Percentiles rank a stretch among this genome's conserved stretches.
Evolutionary conservation across 306 rosid species (phyloP).

Genomic region (Boehmeria nivea): DNA sequence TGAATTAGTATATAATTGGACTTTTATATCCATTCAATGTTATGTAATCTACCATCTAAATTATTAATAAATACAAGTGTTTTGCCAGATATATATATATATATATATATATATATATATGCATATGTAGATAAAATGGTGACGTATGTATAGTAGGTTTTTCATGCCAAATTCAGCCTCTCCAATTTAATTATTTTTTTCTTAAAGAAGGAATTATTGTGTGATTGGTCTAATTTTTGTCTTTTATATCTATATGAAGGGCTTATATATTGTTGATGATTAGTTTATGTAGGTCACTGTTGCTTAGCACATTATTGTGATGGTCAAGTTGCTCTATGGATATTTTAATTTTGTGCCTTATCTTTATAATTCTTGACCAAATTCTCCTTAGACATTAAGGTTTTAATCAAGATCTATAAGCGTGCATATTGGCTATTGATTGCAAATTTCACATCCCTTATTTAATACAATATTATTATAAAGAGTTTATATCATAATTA

Average conservation of each 20-base stretch:
- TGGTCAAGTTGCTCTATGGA: constrained; percentile 20
- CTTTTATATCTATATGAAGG: constrained; percentile 14
- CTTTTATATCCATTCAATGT: constrained; percentile 16
- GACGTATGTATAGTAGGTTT: constrained; percentile 32
- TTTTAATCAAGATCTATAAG: no score
- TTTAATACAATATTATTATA: no score
- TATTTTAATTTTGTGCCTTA: constrained; percentile 35
- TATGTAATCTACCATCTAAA: neutral
- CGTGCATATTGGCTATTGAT: no score
- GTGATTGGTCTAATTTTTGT: constrained; percentile 8
- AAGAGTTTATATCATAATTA: no score
- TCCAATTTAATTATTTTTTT: neutral
- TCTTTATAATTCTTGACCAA: constrained; percentile 16
- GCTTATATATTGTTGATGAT: constrained; percentile 9
- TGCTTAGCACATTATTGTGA: neutral
- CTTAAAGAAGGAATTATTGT: neutral
- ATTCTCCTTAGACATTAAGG: no score
- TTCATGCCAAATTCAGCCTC: constrained; percentile 24
- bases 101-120: no score
- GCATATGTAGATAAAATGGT: no score
- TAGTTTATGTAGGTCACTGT: constrained; percentile 25
- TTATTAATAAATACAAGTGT: constrained; percentile 8
- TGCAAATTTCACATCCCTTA: no score
- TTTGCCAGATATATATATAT: constrained; percentile 6
- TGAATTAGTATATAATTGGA: neutral